Evolutionary conservation across 345 rosid genomes (phyloP).

Genomic region (Salix udensis): DNA sequence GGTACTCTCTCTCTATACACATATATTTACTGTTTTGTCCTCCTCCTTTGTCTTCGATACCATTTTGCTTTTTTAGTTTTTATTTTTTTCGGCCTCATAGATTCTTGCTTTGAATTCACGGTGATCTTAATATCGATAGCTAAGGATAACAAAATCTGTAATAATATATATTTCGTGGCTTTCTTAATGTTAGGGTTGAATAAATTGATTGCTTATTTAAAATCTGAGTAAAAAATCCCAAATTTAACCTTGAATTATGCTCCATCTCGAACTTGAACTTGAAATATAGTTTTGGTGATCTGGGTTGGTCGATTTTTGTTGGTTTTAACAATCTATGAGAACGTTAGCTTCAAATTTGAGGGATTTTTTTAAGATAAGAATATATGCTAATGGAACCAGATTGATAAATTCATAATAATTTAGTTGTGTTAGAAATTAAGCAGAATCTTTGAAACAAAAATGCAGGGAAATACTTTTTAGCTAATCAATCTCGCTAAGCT

Average conservation of each 20-base stretch:
- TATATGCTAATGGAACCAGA: too few species aligned
- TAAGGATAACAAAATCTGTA: not conserved
- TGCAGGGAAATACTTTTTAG: too few species aligned
- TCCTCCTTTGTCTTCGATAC: not conserved
- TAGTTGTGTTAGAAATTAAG: too few species aligned
- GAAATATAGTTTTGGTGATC: not conserved
- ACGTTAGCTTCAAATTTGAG: too few species aligned
- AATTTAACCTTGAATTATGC: not conserved
- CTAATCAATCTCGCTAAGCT: too few species aligned
- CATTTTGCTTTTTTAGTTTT: not conserved
- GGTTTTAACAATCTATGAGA: not conserved
- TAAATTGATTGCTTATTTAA: too few species aligned
- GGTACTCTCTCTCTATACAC: not conserved
- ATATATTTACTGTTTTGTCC: not conserved
- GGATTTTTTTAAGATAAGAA: too few species aligned
- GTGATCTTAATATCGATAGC: not conserved
- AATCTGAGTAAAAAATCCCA: not conserved
- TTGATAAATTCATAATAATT: too few species aligned
- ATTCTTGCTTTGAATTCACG: not conserved
- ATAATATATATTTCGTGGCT: too few species aligned
- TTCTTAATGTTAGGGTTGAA: too few species aligned
- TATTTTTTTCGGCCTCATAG: not conserved
- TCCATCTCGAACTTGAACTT: not conserved
- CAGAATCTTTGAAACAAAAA: too few species aligned
- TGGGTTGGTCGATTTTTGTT: not conserved